Percentiles rank a stretch among this genome's conserved stretches.
phyloP scores from a whole-genome alignment of 768 basidiomycete genomes.

The Mycena belliarum region DNA sequence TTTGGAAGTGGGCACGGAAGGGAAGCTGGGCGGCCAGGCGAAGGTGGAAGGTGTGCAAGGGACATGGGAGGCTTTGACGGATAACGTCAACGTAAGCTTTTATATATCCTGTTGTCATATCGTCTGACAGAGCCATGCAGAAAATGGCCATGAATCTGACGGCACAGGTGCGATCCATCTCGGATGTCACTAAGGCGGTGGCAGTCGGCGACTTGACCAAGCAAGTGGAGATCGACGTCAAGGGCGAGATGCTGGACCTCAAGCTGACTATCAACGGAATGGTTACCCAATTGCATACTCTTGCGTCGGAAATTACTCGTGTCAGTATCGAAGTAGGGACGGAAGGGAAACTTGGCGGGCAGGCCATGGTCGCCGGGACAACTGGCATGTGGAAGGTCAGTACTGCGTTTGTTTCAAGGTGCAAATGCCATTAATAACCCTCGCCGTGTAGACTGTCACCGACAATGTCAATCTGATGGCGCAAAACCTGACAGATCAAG shows the following conservation, averaged over 20 bases:
- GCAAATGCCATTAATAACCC: background rate
- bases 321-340: constrained; percentile 92
- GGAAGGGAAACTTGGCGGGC: constrained; percentile 91
- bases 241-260: constrained; percentile 80
- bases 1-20: constrained; percentile 54
- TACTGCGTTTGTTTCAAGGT: background rate
- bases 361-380: constrained; percentile 62
- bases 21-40: constrained; percentile 68
- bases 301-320: constrained; percentile 84
- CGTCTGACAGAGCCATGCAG: constrained; percentile 51
- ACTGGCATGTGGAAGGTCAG: constrained; percentile 92
- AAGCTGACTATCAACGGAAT: constrained; percentile 86
- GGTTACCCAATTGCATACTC: constrained; percentile 77
- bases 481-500: constrained; percentile 88
- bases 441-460: constrained; percentile 46
- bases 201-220: constrained; percentile 72
- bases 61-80: constrained; percentile 63
- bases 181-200: constrained; percentile 73
- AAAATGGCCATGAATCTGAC: constrained; percentile 75
- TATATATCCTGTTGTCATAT: constrained; percentile 61
- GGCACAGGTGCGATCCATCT: constrained; percentile 76
- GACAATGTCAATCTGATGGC: constrained; percentile 91
- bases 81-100: constrained; percentile 62
- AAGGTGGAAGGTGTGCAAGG: constrained; percentile 70
- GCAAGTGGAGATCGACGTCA: constrained; percentile 77